Percentiles rank a stretch among this genome's conserved stretches.
These are phyloP conservation scores for Raddia distichophylla DNA, from an alignment of 176 grass and related monocot genomes.

Conservation along the genomic window DNA sequence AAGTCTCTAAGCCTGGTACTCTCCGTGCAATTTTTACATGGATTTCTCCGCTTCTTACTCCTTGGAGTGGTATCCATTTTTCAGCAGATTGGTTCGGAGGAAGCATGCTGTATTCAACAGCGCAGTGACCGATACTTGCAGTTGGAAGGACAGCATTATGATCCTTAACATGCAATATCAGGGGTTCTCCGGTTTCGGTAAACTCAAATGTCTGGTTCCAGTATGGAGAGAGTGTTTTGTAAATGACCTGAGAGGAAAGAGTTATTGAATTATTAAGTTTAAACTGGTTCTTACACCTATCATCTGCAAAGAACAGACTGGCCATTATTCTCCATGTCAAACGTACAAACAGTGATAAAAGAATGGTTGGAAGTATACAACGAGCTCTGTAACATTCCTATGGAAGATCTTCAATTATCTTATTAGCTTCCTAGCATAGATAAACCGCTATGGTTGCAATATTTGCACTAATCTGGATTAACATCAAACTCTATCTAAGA, in stretches of 20 bases:
- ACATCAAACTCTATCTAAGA: not conserved
- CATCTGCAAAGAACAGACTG: not conserved
- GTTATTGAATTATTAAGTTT: constrained; percentile 10
- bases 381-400: not conserved
- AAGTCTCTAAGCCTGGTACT: constrained; percentile 34
- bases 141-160: constrained; percentile 86
- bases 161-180: constrained; percentile 79
- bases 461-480: constrained; percentile 23
- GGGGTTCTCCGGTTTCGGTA: constrained; percentile 69
- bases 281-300: not conserved
- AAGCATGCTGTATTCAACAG: constrained; percentile 76
- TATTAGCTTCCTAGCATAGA: not conserved
- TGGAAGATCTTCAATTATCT: not conserved
- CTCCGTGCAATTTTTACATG: constrained; percentile 62
- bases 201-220: constrained; percentile 96
- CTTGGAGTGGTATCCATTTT: constrained; percentile 91
- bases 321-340: not conserved
- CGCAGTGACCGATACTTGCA: constrained; percentile 78
- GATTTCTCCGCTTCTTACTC: constrained; percentile 76
- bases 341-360: not conserved
- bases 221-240: constrained; percentile 79
- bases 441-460: not conserved
- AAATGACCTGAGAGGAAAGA: constrained; percentile 63
- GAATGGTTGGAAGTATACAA: not conserved
- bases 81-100: constrained; percentile 61